Evolutionary conservation across 768 basidiomycete genomes (phyloP), one percentile per base, ranked within the genome.

Genomic region (Suillus bovinus): DNA sequence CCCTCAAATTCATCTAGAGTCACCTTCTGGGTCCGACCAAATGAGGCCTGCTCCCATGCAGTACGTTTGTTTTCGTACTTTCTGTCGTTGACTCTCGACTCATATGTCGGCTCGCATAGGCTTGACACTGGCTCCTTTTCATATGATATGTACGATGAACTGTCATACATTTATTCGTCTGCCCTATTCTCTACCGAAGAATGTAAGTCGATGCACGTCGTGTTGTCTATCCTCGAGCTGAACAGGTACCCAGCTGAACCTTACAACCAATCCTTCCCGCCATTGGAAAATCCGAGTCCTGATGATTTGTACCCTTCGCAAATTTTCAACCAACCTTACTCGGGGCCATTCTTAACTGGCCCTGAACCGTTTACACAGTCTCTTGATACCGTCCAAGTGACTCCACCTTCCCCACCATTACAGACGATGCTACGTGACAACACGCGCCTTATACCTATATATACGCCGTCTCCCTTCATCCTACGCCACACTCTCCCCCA

Each of bases 401-500:
- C 1, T 1, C 20, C 34, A 14, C 29, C 24, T 60, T 46, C 50
- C 39, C 59, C 14, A n/a, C 44, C 24, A 24, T 31, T 14, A n/a
- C 49, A 50, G 17, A 38, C 34, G 14, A 24, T 55, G 14, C 5
- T 22, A 5, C 54, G 16, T 24, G 22, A 22, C 22, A 38, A 24
- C 22, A 36, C 20, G 50, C 54, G 8, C 54, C 54, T 36, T 38
- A 24, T 56, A 20, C 54, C 24, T 27, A 5, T 56, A 17, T 56
- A 17, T 33, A 27, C 39, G 5, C 70, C 68, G 5, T 75, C 72
- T 0, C 74, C 74, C 5, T 0, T 58, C 72, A 3, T 74, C 72
- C 24, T 67, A 63, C 5, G 61, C 63, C 14, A 72, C 72, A 4
- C 24, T 69, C 9, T 75, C 73, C 1, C 54, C 74, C 72, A 3